These are phyloP conservation scores for Lipomyces yarrowii DNA, from an alignment of 1,139 yeast species.

Conservation along the genomic window DNA sequence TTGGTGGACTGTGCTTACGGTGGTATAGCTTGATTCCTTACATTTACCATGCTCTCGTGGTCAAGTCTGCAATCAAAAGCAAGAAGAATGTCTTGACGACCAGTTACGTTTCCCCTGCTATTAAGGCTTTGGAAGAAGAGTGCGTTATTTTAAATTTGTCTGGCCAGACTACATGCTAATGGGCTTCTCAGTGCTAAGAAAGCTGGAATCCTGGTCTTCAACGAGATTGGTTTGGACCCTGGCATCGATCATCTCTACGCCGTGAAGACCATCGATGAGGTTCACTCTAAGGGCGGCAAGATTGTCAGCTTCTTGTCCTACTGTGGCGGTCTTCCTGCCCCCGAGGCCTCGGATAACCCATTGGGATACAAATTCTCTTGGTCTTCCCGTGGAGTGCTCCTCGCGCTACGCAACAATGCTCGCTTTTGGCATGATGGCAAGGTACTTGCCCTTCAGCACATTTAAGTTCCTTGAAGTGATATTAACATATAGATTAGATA, in stretches of 20 bases:
- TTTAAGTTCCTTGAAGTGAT: neutral
- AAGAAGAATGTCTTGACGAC: constrained; percentile 96
- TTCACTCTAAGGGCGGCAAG: constrained; percentile 87
- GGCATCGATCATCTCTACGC: constrained; percentile 98
- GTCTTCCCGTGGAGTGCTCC: constrained; percentile 96
- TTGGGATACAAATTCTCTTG: constrained; percentile 98
- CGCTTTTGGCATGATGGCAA: constrained; percentile 85
- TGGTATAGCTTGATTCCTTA: constrained; percentile 81
- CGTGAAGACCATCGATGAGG: constrained; percentile 96
- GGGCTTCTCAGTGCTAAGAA: constrained; percentile 52
- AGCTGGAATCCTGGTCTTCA: constrained; percentile 89
- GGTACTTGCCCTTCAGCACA: constrained; percentile 41
- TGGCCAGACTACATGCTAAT: neutral
- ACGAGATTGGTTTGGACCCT: constrained; percentile 95
- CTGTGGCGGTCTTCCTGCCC: constrained; percentile 99
- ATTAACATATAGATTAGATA: neutral
- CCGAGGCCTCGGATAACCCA: constrained; percentile 96
- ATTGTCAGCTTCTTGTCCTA: constrained; percentile 90
- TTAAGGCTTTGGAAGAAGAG: constrained; percentile 75
- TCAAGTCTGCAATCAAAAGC: constrained; percentile 86
- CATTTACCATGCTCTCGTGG: constrained; percentile 90
- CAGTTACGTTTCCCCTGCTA: constrained; percentile 91
- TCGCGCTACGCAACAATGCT: constrained; percentile 93
- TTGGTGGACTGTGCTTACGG: neutral
- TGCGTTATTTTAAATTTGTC: constrained; percentile 1